Evolutionary conservation across 257 asterid species (phyloP).

Genomic region (Jaltomata sinuosa): DNA sequence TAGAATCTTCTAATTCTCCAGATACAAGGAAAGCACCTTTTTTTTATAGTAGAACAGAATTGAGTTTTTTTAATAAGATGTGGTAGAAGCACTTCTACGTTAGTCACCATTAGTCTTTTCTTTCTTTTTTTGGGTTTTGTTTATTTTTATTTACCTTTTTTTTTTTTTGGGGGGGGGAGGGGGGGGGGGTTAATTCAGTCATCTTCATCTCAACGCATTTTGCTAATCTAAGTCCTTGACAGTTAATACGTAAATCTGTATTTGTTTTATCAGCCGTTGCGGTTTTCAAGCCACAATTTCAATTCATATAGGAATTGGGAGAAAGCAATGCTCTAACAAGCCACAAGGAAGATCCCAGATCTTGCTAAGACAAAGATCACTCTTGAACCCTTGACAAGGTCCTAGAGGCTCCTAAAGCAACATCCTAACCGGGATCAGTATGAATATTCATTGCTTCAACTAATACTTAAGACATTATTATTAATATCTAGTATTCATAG

Average conservation of each 20-base stretch:
- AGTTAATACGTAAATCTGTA: neutral
- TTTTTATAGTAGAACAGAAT: neutral
- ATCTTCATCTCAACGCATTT: neutral
- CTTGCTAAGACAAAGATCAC: neutral
- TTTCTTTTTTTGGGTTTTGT: too few species aligned
- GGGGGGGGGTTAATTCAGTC: too few species aligned
- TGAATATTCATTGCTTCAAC: too few species aligned
- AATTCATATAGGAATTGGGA: neutral
- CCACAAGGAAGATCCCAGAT: neutral
- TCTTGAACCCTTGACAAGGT: neutral
- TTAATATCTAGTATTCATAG: too few species aligned
- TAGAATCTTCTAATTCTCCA: neutral
- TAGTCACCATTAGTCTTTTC: too few species aligned
- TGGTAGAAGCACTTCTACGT: too few species aligned
- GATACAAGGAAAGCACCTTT: neutral
- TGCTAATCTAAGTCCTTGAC: neutral
- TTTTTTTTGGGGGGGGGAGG: too few species aligned
- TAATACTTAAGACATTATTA: too few species aligned
- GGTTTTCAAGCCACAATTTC: neutral
- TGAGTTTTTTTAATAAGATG: too few species aligned
- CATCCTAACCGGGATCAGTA: neutral
- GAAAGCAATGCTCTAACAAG: neutral
- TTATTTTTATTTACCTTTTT: too few species aligned
- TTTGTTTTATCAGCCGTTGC: neutral
- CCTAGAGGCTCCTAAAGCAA: neutral